Evolutionary conservation across 352 stramenopile species (phyloP).

Genomic region (Phytophthora hybrid): DNA sequence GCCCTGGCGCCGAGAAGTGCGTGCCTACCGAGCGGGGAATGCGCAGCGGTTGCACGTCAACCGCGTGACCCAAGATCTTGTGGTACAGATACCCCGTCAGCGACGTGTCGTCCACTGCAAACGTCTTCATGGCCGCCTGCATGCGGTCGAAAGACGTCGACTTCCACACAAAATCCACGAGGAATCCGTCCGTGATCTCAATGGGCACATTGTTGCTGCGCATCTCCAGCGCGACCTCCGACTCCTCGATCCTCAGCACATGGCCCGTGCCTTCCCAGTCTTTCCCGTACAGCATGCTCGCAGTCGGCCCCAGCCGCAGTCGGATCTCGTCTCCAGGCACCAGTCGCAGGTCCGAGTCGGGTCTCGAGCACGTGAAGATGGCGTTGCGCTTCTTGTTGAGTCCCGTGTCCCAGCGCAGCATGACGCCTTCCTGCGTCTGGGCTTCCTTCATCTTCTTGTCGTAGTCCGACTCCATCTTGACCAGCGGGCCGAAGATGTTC

Average conservation of each 20-base stretch:
- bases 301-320: constrained; percentile 89
- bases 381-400: constrained; percentile 97
- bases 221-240: constrained; percentile 89
- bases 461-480: constrained; percentile 99
- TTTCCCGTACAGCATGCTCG: constrained; percentile 81
- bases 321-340: constrained; percentile 98
- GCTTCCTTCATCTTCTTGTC: constrained; percentile 99
- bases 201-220: constrained; percentile 82
- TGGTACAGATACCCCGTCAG: constrained; percentile 99
- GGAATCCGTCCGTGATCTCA: constrained; percentile 96
- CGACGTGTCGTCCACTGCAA: constrained; percentile 98
- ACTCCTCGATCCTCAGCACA: constrained; percentile 89
- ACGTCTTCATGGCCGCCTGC: constrained; percentile 98
- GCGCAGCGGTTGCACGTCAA: constrained; percentile 94
- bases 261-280: constrained; percentile 97
- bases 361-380: constrained; percentile 94
- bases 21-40: constrained; percentile 71
- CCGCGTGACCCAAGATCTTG: constrained; percentile 97
- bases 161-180: constrained; percentile 99
- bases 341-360: constrained; percentile 91
- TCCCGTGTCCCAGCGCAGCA: constrained; percentile 95
- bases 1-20: constrained; percentile 92
- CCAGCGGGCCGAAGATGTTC: constrained; percentile 98
- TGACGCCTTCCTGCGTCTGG: constrained; percentile 95
- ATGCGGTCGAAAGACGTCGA: constrained; percentile 99